These are phyloP conservation scores for Eragrostis curvula DNA, from an alignment of 176 grass and related monocot genomes.

Conservation along the genomic window DNA sequence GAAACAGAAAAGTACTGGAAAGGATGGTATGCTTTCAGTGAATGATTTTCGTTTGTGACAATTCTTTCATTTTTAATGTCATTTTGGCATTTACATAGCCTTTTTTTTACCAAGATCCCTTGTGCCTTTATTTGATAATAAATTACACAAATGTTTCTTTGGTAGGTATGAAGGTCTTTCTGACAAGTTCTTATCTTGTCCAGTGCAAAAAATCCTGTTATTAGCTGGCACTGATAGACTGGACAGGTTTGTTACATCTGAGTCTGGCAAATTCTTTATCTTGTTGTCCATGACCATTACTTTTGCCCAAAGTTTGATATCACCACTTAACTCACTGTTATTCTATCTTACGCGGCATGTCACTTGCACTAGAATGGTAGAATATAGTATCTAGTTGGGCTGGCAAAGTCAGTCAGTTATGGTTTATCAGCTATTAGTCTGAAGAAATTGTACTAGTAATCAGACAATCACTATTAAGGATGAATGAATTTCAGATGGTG, in stretches of 20 bases:
- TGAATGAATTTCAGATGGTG: conserved; percentile 5
- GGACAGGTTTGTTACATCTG: conserved; percentile 74
- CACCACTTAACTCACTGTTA: background rate
- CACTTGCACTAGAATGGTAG: background rate
- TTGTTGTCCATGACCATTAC: conserved; percentile 23
- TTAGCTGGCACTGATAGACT: conserved; percentile 97
- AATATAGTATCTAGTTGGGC: background rate
- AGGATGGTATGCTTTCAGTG: conserved; percentile 74
- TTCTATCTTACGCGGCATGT: background rate
- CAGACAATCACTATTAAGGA: background rate
- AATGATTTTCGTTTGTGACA: conserved; percentile 3
- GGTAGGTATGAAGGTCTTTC: conserved; percentile 99
- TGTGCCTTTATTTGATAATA: conserved; percentile 22
- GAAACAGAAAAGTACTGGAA: conserved; percentile 94
- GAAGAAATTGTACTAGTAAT: conserved; percentile 9
- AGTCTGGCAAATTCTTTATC: conserved; percentile 5
- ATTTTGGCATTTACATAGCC: background rate
- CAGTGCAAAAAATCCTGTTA: conserved; percentile 85
- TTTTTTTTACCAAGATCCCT: background rate
- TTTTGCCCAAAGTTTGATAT: background rate
- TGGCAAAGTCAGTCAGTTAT: conserved; percentile 9
- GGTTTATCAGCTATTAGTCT: background rate
- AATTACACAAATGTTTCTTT: conserved; percentile 35
- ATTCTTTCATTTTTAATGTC: background rate
- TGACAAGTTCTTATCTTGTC: conserved; percentile 94